Evolutionary conservation across 75 land plant species (phyloP), one percentile per base, ranked within the genome.

Genomic region (Selaginella moellendorffii): DNA sequence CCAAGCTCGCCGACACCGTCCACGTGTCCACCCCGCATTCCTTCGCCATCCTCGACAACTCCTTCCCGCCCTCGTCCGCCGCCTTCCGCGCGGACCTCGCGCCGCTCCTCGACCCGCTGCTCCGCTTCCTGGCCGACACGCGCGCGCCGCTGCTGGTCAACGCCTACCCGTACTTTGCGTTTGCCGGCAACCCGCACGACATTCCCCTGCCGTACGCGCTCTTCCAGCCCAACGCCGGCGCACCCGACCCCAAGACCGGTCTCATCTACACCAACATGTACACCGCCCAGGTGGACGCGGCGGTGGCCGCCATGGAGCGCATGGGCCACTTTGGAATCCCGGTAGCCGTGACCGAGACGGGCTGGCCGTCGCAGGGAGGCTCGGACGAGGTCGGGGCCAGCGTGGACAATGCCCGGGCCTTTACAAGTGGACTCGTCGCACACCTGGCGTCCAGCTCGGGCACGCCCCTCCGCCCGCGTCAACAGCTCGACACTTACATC

Each of bases 21-120:
- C 79, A 84, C 5, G 25, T 56, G 9, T 56, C 59, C 0, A 84
- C 61, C 21, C 79, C 92, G 19, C 85, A 82, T 64, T 85, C 92
- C 0, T 76, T 84, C 12, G 76, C 79, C 1, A 53, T 87, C 42
- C 29, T 87, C 58, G 81, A 82, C 0, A 64, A 76, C 10, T 87
- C 92, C 0, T 87, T 80, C 54, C 88, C 92, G 1, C 92, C 92
- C 0, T 87, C 92, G n/a, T n/a, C n/a, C n/a, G n/a, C n/a, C n/a
- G n/a, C n/a, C n/a, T n/a, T n/a, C n/a, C n/a, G n/a, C n/a, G n/a
- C n/a, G n/a, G n/a, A n/a, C n/a, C n/a, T n/a, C n/a, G n/a, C n/a
- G n/a, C n/a, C n/a, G n/a, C n/a, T n/a, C n/a, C n/a, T n/a, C n/a
- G n/a, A n/a, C n/a, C n/a, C n/a, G n/a, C n/a, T 91, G 53, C 71